These are phyloP conservation scores for Euryodendron excelsum DNA, from an alignment of 148 eudicot species.

Conservation along the genomic window DNA sequence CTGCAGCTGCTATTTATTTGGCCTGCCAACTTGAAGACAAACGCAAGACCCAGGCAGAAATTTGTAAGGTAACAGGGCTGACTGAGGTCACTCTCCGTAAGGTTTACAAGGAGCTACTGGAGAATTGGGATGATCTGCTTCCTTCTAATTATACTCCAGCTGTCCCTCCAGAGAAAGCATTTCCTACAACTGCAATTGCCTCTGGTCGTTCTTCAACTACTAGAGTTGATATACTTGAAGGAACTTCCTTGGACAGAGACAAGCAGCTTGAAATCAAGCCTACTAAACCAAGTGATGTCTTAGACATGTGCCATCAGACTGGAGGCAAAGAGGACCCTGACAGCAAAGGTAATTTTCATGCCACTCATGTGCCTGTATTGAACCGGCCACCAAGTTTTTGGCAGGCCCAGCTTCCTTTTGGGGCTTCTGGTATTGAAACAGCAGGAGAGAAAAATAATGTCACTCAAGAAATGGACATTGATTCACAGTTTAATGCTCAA, in stretches of 20 bases:
- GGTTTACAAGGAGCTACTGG: conserved; percentile 92
- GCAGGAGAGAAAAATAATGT: conserved; percentile 33
- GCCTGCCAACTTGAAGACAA: conserved; percentile 95
- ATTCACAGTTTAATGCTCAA: conserved; percentile 28
- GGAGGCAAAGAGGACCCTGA: conserved; percentile 40
- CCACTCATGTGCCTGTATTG: conserved; percentile 10
- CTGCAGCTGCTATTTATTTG: conserved; percentile 96
- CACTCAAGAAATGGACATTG: conserved; percentile 46
- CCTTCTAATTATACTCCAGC: conserved; percentile 92
- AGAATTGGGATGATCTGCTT: conserved; percentile 97
- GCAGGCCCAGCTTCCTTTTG: conserved; percentile 46
- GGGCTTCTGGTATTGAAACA: conserved; percentile 22
- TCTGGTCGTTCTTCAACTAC: conserved; percentile 64
- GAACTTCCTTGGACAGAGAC: conserved; percentile 40
- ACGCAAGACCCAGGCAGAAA: conserved; percentile 98
- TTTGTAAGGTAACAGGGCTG: conserved; percentile 94
- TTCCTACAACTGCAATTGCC: conserved; percentile 78
- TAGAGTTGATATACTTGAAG: conserved; percentile 46
- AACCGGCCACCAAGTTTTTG: conserved; percentile 35
- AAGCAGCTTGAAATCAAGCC: conserved; percentile 49
- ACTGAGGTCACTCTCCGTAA: conserved; percentile 93
- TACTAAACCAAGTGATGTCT: conserved; percentile 32
- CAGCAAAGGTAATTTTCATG: conserved; percentile 19
- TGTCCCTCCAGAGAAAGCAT: conserved; percentile 97
- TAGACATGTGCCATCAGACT: conserved; percentile 29